Base-by-base conservation (phyloP, 331 rosid species). In the Arachis monticola region DNA sequence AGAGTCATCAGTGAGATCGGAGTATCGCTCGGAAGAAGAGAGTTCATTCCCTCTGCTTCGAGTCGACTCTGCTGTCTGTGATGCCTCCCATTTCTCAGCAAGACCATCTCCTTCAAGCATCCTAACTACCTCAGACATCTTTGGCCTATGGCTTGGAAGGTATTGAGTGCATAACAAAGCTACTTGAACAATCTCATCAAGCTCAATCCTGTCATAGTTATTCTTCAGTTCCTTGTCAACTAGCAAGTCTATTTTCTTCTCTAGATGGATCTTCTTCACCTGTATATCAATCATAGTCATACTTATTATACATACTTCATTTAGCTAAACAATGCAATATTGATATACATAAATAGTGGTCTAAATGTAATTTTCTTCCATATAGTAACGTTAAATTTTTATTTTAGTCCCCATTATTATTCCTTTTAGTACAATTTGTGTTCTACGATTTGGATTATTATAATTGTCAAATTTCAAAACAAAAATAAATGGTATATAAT, bases 41-140 rank as follows among this genome's bases (percentile, higher is more conserved):
- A 90, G 88, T 17, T 90, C 94, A 52, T 87, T 92, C 70, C 86
- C 90, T 85, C 85, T 87, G 76, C 88, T 79, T 72, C 92, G 85
- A 67, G 88, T 88, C 57, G 97, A 91, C 52, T 92, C 99, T 44
- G 90, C 86, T 72, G 89, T 84, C 77, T 92, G 97, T 12, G 97
- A 80, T 56, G 97, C 96, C 81, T 95, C 99, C 99, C 99, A 95
- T 83, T 92, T 95, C 81, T 95, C 97, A 1, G 92, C 99, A 30
- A 95, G 97, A 0, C 97, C 97, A 65, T 95, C 99, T 64, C 97
- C 99, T 88, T 92, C 97, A 5, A 95, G 97, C 99, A 95, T 95
- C 52, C 99, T 78, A 46, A 95, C 96, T 64, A 92, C 99, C 75
- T 95, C 97, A 14, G 99, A 92, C 99, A 90, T 95, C 86, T 84